Evolutionary conservation across 495 filamentous ascomycete genomes (phyloP).

Genomic region (Podospora pseudopauciseta): DNA sequence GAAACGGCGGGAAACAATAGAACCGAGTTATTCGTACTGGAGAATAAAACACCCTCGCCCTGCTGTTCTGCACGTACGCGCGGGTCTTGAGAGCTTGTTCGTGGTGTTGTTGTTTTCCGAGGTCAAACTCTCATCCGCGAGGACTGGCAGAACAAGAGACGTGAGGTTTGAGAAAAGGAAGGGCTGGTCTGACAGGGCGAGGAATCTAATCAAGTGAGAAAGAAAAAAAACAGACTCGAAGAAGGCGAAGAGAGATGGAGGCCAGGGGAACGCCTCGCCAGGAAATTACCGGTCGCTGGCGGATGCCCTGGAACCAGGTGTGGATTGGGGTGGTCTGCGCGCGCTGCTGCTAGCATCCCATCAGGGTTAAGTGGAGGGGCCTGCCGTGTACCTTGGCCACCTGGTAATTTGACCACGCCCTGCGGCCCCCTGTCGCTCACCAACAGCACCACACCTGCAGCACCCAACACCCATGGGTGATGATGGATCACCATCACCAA

Average conservation of each 20-base stretch:
- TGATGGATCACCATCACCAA: neutral
- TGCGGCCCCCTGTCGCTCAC: neutral
- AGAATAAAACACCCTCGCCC: conserved; percentile 10
- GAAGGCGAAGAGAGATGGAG: neutral
- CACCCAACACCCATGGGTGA: neutral
- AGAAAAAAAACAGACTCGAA: neutral
- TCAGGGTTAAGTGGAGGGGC: neutral
- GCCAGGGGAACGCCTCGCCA: neutral
- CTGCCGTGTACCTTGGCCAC: neutral
- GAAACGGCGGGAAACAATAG: conserved; percentile 11
- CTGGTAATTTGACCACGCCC: neutral
- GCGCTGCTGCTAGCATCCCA: neutral
- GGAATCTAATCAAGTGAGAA: neutral
- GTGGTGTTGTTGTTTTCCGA: neutral
- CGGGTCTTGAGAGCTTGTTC: neutral
- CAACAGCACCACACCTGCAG: too few relatives aligned
- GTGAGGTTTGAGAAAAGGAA: neutral
- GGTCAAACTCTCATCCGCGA: neutral
- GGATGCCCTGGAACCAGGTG: conserved; percentile 1
- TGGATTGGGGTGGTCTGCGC: neutral
- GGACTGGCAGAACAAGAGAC: neutral
- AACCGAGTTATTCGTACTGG: conserved; percentile 5
- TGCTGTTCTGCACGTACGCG: conserved; percentile 1
- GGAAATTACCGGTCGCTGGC: conserved; percentile 4
- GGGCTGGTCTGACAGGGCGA: conserved; percentile 1